Conservation (phyloP, 495 filamentous ascomycete species). For the Staphylotrichum longicolle region DNA sequence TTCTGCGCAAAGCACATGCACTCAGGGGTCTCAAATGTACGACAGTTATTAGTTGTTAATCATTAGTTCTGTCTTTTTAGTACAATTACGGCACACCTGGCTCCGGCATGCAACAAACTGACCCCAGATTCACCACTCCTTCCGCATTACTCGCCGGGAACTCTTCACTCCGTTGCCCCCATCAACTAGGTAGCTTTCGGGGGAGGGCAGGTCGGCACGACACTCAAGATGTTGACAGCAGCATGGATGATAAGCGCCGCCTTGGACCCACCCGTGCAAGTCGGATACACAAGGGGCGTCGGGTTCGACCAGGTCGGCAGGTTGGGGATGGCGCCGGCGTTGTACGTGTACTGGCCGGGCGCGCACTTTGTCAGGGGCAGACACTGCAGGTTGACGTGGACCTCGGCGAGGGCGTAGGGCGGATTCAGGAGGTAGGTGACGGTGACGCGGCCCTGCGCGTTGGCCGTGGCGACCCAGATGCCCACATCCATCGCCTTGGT, state of each 20-base stretch:
- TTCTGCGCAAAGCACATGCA: no score
- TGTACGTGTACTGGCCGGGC: conserved; percentile 29
- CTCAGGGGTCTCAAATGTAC: no score
- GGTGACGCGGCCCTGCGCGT: conserved; percentile 17
- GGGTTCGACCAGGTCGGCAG: conserved; percentile 4
- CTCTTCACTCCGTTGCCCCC: no score
- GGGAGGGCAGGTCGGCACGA: no score
- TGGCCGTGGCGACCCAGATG: conserved; percentile 23
- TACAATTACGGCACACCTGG: no score
- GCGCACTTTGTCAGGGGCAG: conserved; percentile 25
- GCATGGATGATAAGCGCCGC: conserved; percentile 22
- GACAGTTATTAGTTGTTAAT: no score
- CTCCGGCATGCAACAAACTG: no score
- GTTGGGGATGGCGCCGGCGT: conserved; percentile 5
- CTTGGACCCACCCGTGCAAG: not conserved
- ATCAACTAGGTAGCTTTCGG: no score
- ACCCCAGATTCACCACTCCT: no score
- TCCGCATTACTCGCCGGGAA: no score
- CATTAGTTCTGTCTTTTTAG: no score
- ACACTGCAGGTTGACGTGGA: conserved; percentile 25
- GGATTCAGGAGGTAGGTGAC: conserved; percentile 26
- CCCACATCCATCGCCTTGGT: conserved; percentile 29
- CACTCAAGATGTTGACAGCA: not conserved
- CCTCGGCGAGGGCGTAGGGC: conserved; percentile 23
- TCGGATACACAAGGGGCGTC: no score